These are phyloP conservation scores for Raphanus raphanistrum DNA, from an alignment of 345 rosid genomes.

Conservation along the genomic window DNA sequence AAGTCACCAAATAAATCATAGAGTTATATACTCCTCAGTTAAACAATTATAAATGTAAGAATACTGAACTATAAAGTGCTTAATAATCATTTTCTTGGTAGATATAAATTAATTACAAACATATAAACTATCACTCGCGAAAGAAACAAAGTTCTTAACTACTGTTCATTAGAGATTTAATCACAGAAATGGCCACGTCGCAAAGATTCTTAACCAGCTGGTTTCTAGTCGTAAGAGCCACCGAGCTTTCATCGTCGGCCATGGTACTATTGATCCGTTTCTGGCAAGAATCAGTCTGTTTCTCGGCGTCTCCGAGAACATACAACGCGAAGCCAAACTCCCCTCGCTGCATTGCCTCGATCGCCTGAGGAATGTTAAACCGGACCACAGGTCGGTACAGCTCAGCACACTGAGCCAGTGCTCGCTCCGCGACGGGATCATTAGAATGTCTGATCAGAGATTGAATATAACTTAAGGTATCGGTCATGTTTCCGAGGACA, in stretches of 20 bases:
- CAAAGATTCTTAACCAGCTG: constrained; percentile 53
- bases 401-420: constrained; percentile 75
- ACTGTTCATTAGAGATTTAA: constrained; percentile 45
- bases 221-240: constrained; percentile 55
- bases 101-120: constrained; percentile 26
- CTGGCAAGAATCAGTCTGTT: constrained; percentile 64
- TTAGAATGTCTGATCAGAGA: constrained; percentile 41
- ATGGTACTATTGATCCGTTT: constrained; percentile 49
- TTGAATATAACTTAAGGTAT: constrained; percentile 54
- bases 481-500: constrained; percentile 55
- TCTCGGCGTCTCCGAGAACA: constrained; percentile 56
- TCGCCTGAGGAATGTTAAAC: constrained; percentile 87
- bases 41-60: not conserved
- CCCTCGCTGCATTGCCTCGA: constrained; percentile 54
- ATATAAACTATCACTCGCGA: not conserved
- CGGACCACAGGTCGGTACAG: constrained; percentile 78
- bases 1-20: not conserved
- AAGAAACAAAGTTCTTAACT: constrained; percentile 21
- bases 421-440: constrained; percentile 60
- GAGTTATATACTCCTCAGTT: not conserved
- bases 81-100: not conserved
- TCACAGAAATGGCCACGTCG: constrained; percentile 66
- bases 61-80: not conserved
- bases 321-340: constrained; percentile 60
- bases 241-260: constrained; percentile 30